Percentiles rank a stretch among this genome's conserved stretches.
phyloP scores from a whole-genome alignment of 495 filamentous ascomycete species.

The Aspergillus egyptiacus region DNA sequence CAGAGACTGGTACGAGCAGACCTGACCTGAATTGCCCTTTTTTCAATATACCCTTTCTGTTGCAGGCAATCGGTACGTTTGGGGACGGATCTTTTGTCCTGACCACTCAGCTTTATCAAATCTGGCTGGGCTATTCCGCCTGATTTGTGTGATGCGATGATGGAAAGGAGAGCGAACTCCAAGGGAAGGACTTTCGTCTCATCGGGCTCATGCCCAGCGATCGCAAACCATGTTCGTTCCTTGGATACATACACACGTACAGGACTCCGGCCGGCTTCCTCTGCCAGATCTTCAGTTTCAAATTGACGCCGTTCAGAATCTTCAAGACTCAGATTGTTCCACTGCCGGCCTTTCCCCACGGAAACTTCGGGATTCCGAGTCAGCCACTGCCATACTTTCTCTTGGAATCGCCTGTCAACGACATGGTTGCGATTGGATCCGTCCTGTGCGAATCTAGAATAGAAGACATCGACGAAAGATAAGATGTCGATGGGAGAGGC shows the following conservation, averaged over 20 bases:
- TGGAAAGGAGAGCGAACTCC: constrained; percentile 70
- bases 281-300: constrained; percentile 1
- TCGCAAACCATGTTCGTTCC: constrained; percentile 66
- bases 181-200: constrained; percentile 55
- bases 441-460: constrained; percentile 25
- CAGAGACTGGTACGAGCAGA: constrained; percentile 61
- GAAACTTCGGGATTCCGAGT: constrained; percentile 47
- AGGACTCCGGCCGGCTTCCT: background rate
- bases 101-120: constrained; percentile 65
- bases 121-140: constrained; percentile 75
- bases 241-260: constrained; percentile 53
- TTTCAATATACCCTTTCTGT: constrained; percentile 78
- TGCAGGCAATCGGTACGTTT: constrained; percentile 69
- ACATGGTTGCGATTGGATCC: constrained; percentile 19
- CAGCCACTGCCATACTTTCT: constrained; percentile 54
- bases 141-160: constrained; percentile 66
- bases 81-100: constrained; percentile 86
- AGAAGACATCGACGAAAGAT: constrained; percentile 34
- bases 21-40: constrained; percentile 60
- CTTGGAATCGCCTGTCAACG: constrained; percentile 46
- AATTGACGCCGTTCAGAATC: constrained; percentile 32
- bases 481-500: constrained; percentile 38
- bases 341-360: constrained; percentile 37
- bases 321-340: constrained; percentile 40
- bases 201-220: constrained; percentile 77